phyloP scores from a whole-genome alignment of 2,329 filamentous ascomycete genomes.

The Aspergillus hortae region DNA sequence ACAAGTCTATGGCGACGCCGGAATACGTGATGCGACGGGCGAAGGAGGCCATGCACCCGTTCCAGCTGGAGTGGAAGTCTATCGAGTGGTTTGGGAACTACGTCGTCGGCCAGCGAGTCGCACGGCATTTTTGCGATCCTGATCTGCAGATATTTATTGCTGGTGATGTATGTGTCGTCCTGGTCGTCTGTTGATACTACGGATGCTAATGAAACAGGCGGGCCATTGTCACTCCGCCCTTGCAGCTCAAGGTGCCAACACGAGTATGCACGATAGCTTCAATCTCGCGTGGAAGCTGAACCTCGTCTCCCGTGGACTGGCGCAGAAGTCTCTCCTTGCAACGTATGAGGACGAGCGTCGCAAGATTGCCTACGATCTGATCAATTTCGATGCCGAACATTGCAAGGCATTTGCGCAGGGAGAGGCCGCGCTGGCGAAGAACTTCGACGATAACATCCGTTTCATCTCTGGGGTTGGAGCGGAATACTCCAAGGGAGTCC shows the following conservation, averaged over 20 bases:
- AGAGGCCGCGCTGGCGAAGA: slow-evolving; percentile 62
- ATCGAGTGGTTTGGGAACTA: slow-evolving; percentile 52
- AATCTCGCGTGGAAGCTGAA: slow-evolving; percentile 37
- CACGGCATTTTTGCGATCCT: slow-evolving; percentile 43
- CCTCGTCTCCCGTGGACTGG: slow-evolving; percentile 23
- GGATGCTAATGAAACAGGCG: slow-evolving; percentile 12
- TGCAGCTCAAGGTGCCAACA: slow-evolving; percentile 34
- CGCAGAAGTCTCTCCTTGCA: slow-evolving; percentile 18
- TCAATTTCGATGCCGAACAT: slow-evolving; percentile 39
- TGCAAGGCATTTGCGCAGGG: slow-evolving; percentile 55
- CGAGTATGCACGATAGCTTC: slow-evolving; percentile 35
- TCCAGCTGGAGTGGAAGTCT: slow-evolving; percentile 42
- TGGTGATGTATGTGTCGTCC: slow-evolving; percentile 39
- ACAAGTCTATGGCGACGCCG: slow-evolving; percentile 46
- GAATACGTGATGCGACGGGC: slow-evolving; percentile 64
- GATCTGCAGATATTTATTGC: slow-evolving; percentile 46
- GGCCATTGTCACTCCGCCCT: slow-evolving; percentile 31
- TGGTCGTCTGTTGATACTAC: not conserved
- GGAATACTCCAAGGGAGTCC: slow-evolving; percentile 61
- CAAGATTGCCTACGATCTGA: slow-evolving; percentile 30
- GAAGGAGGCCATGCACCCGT: slow-evolving; percentile 45
- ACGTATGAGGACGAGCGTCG: slow-evolving; percentile 31
- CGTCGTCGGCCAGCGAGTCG: slow-evolving; percentile 48
- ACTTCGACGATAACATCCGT: slow-evolving; percentile 67
- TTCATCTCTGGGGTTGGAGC: slow-evolving; percentile 72